These are phyloP conservation scores for Elsinoe ampelina DNA, from an alignment of 2,329 filamentous ascomycete species.

Conservation along the genomic window DNA sequence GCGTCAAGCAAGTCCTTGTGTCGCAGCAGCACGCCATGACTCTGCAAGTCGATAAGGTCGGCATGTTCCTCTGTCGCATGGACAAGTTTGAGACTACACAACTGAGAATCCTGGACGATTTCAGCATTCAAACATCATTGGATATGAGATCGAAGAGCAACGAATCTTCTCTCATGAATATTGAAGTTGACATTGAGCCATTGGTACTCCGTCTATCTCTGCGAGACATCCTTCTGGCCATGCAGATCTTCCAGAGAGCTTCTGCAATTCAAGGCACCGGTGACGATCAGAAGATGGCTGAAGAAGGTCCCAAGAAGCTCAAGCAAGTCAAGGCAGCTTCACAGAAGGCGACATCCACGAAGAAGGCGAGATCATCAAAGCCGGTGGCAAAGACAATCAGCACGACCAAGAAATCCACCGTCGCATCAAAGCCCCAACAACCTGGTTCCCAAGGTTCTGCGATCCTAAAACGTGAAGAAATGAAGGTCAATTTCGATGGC, in stretches of 20 bases:
- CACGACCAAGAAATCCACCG: constrained; percentile 40
- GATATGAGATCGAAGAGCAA: constrained; percentile 58
- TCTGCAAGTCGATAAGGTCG: constrained; percentile 84
- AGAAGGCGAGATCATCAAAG: constrained; percentile 35
- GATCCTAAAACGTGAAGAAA: constrained; percentile 61
- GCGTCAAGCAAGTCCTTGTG: constrained; percentile 84
- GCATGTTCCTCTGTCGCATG: constrained; percentile 99
- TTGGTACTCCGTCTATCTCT: constrained; percentile 83
- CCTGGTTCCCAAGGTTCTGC: constrained; percentile 34
- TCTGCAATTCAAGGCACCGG: constrained; percentile 67
- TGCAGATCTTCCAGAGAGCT: constrained; percentile 85
- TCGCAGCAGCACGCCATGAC: constrained; percentile 92
- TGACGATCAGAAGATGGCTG: constrained; percentile 37
- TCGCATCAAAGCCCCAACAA: constrained; percentile 12
- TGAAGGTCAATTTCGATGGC: constrained; percentile 79
- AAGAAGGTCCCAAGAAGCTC: constrained; percentile 49
- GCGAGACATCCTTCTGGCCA: constrained; percentile 84
- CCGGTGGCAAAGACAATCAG: constrained; percentile 35
- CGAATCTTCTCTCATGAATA: constrained; percentile 58
- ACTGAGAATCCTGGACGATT: constrained; percentile 90
- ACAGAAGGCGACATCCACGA: constrained; percentile 32
- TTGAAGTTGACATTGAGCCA: constrained; percentile 82
- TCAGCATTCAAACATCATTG: constrained; percentile 82
- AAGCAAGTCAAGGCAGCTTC: constrained; percentile 40
- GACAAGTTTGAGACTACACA: constrained; percentile 88